A percentile compares a stretch with the other conserved stretches of the same genome.
These are phyloP conservation scores for Cnidoscolus chayamansa DNA, from an alignment of 441 rosid species.

Conservation along the genomic window DNA sequence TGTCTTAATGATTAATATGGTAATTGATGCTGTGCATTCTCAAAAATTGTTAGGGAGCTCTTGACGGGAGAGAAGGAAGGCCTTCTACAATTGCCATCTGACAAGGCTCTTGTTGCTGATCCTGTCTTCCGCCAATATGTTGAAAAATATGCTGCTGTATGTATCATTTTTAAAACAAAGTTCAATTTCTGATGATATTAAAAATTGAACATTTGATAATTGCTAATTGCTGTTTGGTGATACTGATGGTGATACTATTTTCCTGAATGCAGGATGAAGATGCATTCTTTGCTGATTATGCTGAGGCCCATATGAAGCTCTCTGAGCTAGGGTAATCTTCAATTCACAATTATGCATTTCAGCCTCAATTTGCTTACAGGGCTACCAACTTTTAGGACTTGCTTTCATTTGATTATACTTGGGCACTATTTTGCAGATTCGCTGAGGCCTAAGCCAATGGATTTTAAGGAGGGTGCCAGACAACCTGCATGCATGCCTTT, in stretches of 20 bases:
- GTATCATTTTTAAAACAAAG: conserved; percentile 2
- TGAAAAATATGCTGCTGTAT: conserved; percentile 80
- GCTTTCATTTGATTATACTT: neutral
- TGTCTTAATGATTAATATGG: no score
- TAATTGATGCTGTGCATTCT: neutral
- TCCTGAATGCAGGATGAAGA: conserved; percentile 70
- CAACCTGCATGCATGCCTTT: neutral
- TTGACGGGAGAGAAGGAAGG: conserved; percentile 82
- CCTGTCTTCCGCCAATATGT: conserved; percentile 79
- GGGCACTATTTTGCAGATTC: conserved; percentile 32
- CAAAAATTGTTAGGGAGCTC: conserved; percentile 52
- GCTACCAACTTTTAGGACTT: neutral
- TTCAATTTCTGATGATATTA: neutral
- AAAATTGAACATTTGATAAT: neutral
- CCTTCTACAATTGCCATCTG: conserved; percentile 69
- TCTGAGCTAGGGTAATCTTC: conserved; percentile 82
- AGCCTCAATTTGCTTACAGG: no score
- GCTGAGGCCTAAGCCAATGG: conserved; percentile 36
- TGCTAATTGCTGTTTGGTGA: neutral
- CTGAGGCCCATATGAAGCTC: conserved; percentile 77
- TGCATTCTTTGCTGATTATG: conserved; percentile 75
- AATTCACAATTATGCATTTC: neutral
- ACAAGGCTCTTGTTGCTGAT: conserved; percentile 71
- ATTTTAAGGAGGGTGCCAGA: conserved; percentile 4
- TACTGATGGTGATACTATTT: neutral